A percentile compares a stretch with the other conserved stretches of the same genome.
phyloP scores from a whole-genome alignment of 1,139 yeast species.

The Saccharomyces uvarum region DNA sequence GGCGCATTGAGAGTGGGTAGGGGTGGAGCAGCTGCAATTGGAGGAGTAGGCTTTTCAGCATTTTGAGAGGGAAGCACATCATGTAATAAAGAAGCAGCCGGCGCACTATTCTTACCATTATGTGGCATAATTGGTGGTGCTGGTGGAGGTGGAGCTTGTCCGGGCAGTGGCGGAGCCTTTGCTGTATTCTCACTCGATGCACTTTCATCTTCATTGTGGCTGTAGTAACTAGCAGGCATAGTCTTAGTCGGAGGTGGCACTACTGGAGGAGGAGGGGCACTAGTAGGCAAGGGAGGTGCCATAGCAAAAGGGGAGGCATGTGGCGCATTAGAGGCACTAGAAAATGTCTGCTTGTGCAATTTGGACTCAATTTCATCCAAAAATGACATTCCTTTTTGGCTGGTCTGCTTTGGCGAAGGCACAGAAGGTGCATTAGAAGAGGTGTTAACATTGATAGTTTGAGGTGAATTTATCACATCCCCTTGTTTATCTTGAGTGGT shows the following conservation, averaged over 20 bases:
- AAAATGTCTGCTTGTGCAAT: conserved; percentile 17
- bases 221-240: conserved; percentile 12
- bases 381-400: conserved; percentile 19
- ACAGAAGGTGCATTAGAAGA: conserved; percentile 14
- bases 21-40: conserved; percentile 20
- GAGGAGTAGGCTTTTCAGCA: conserved; percentile 10
- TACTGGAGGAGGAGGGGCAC: conserved; percentile 10
- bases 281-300: conserved; percentile 11
- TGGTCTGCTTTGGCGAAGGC: neutral
- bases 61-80: neutral
- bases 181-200: conserved; percentile 2
- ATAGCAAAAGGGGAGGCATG: conserved; percentile 15
- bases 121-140: conserved; percentile 18
- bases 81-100: neutral
- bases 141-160: conserved; percentile 10
- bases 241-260: conserved; percentile 14
- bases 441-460: conserved; percentile 6
- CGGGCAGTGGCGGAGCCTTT: conserved; percentile 18
- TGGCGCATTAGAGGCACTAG: conserved; percentile 14
- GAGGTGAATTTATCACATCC: conserved; percentile 8
- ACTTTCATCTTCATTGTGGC: neutral
- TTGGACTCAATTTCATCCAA: conserved; percentile 26
- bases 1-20: conserved; percentile 15
- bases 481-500: conserved; percentile 32
- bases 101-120: conserved; percentile 6